These are phyloP conservation scores for Coniosporium apollinis DNA, from an alignment of 495 filamentous ascomycete species.

Conservation along the genomic window DNA sequence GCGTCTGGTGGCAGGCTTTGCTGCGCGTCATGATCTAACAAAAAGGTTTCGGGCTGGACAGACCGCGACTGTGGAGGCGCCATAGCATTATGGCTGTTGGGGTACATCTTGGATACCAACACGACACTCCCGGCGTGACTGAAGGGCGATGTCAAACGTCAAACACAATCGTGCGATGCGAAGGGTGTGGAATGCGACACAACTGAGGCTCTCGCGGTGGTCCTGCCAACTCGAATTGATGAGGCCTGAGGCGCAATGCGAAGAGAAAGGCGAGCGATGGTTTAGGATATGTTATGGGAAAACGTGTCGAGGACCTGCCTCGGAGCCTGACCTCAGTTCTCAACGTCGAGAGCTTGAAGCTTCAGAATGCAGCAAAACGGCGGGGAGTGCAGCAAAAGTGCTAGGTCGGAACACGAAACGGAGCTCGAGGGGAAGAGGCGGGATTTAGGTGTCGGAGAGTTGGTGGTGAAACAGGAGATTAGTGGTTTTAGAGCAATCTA, in stretches of 20 bases:
- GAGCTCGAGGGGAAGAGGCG: slow-evolving; percentile 13
- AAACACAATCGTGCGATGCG: slow-evolving; percentile 1
- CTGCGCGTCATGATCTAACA: slow-evolving; percentile 91
- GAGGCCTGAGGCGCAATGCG: slow-evolving; percentile 18
- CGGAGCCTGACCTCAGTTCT: not conserved
- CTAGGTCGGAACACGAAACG: slow-evolving; percentile 12
- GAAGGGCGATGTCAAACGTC: not conserved
- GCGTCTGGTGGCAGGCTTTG: slow-evolving; percentile 90
- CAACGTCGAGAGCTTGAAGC: slow-evolving; percentile 10
- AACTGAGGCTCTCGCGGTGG: slow-evolving; percentile 13
- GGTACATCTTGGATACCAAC: not conserved
- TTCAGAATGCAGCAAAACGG: slow-evolving; percentile 7
- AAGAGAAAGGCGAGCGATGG: slow-evolving; percentile 15
- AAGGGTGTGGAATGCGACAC: slow-evolving; percentile 8
- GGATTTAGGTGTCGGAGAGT: slow-evolving; percentile 15
- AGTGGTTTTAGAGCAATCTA: slow-evolving; percentile 14
- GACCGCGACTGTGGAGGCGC: slow-evolving; percentile 28
- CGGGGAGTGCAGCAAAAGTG: slow-evolving; percentile 10
- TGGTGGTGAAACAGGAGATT: slow-evolving; percentile 16
- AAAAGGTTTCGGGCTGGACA: slow-evolving; percentile 74
- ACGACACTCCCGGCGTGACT: not conserved
- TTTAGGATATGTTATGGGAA: slow-evolving; percentile 18
- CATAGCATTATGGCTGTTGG: slow-evolving; percentile 1
- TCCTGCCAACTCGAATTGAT: slow-evolving; percentile 17
- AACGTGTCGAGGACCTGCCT: slow-evolving; percentile 21